These are phyloP conservation scores for Ceratobasidium theobromae DNA, from an alignment of 1,284 basidiomycete genomes.

Conservation along the genomic window DNA sequence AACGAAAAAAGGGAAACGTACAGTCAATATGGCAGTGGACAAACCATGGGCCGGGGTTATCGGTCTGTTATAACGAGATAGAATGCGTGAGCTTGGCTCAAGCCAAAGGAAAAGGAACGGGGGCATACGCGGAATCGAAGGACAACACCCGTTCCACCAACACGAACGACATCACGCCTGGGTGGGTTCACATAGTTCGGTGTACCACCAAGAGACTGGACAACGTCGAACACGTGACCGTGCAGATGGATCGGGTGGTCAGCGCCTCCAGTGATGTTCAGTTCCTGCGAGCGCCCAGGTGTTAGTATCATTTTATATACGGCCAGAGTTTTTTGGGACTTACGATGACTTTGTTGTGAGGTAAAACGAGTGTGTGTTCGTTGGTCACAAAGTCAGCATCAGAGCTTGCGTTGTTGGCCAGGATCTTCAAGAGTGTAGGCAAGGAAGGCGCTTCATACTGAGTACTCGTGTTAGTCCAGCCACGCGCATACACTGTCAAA, in stretches of 20 bases:
- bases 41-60: constrained; percentile 85
- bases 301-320: background rate
- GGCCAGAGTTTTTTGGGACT: background rate
- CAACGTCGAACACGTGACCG: constrained; percentile 25
- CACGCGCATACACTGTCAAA: no score
- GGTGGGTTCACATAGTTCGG: constrained; percentile 30
- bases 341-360: constrained; percentile 27
- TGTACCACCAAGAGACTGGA: constrained; percentile 20
- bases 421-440: constrained; percentile 21
- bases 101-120: background rate
- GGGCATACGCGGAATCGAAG: constrained; percentile 11
- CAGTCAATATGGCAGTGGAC: constrained; percentile 48
- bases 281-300: background rate
- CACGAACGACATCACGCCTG: constrained; percentile 22
- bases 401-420: constrained; percentile 27
- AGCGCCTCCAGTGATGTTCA: constrained; percentile 26
- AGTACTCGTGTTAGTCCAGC: no score
- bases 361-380: constrained; percentile 22
- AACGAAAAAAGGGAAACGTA: background rate
- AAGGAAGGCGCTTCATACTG: constrained; percentile 12
- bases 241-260: constrained; percentile 29
- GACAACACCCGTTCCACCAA: constrained; percentile 7
- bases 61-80: constrained; percentile 49
- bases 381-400: constrained; percentile 11
- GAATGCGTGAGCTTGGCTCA: background rate